These are phyloP conservation scores for Leccinellum rugosiceps DNA, from an alignment of 768 basidiomycete genomes.

Conservation along the genomic window DNA sequence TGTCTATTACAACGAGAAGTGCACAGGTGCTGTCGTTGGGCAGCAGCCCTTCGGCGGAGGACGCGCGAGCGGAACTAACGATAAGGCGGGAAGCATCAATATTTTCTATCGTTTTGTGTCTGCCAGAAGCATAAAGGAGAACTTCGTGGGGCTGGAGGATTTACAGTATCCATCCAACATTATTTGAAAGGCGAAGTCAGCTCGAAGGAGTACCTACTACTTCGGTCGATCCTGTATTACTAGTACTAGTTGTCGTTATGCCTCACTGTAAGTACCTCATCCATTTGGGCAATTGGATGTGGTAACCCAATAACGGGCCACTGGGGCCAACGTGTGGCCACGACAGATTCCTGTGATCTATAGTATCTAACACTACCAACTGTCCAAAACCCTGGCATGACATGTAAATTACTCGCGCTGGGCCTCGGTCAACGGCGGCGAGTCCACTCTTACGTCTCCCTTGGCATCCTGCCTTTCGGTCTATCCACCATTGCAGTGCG, in stretches of 20 bases:
- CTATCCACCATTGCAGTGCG: constrained; percentile 4
- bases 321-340: neutral
- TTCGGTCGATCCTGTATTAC: neutral
- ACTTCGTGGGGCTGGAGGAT: constrained; percentile 79
- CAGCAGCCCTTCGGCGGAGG: constrained; percentile 98
- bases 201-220: neutral
- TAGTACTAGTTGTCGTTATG: too few species aligned
- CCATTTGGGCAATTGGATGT: neutral
- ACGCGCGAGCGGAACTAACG: constrained; percentile 92
- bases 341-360: neutral
- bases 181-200: constrained; percentile 36
- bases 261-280: neutral
- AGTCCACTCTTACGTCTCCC: neutral
- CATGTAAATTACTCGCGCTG: neutral
- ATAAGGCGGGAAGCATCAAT: constrained; percentile 87
- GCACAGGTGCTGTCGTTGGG: constrained; percentile 95
- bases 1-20: constrained; percentile 98
- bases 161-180: constrained; percentile 88
- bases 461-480: neutral
- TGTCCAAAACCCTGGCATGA: neutral
- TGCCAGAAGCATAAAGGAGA: constrained; percentile 95
- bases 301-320: neutral
- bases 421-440: neutral
- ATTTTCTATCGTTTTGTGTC: constrained; percentile 82
- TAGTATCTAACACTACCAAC: neutral